Percentiles rank a stretch among this genome's conserved stretches.
These are phyloP conservation scores for Phytopythium boreale DNA, from an alignment of 352 stramenopile genomes.

Conservation along the genomic window DNA sequence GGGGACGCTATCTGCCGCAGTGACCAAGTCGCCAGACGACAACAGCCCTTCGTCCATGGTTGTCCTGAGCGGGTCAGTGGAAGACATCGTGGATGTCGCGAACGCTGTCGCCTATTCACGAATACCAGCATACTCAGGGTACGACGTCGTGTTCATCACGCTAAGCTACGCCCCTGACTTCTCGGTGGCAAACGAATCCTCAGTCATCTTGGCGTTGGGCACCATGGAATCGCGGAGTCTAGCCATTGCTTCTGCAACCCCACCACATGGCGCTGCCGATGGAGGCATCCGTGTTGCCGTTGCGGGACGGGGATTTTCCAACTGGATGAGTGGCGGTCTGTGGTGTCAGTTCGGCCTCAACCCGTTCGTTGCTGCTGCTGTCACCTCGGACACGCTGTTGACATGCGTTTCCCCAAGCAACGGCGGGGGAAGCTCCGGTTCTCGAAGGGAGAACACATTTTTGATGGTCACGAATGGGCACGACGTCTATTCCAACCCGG, in stretches of 20 bases:
- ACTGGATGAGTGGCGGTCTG: slow-evolving; percentile 16
- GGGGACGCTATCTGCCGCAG: slow-evolving; percentile 14
- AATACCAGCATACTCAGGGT: slow-evolving; percentile 45
- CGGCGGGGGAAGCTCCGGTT: slow-evolving; percentile 10
- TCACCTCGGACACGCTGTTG: slow-evolving; percentile 39
- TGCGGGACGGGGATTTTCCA: slow-evolving; percentile 38
- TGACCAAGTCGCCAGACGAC: slow-evolving; percentile 20
- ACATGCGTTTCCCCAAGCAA: slow-evolving; percentile 39
- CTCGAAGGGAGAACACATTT: slow-evolving; percentile 19
- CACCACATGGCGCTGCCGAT: slow-evolving; percentile 24
- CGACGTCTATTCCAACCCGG: slow-evolving; percentile 57
- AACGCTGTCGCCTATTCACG: slow-evolving; percentile 47
- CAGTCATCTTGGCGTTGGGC: slow-evolving; percentile 38
- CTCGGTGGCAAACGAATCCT: slow-evolving; percentile 32
- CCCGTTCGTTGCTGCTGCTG: slow-evolving; percentile 17
- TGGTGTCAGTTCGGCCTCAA: slow-evolving; percentile 60
- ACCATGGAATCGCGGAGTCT: slow-evolving; percentile 21
- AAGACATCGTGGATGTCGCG: slow-evolving; percentile 31
- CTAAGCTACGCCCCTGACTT: slow-evolving; percentile 51
- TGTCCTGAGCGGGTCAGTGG: slow-evolving; percentile 31
- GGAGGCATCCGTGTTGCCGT: slow-evolving; percentile 47
- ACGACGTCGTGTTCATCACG: slow-evolving; percentile 54
- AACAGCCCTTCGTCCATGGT: slow-evolving; percentile 28
- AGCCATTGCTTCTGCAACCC: slow-evolving; percentile 23
- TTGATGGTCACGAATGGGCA: slow-evolving; percentile 56